A percentile compares a stretch with the other conserved stretches of the same genome.
Conservation (phyloP, 257 asterid genomes). For the Solanum lignicaule region DNA sequence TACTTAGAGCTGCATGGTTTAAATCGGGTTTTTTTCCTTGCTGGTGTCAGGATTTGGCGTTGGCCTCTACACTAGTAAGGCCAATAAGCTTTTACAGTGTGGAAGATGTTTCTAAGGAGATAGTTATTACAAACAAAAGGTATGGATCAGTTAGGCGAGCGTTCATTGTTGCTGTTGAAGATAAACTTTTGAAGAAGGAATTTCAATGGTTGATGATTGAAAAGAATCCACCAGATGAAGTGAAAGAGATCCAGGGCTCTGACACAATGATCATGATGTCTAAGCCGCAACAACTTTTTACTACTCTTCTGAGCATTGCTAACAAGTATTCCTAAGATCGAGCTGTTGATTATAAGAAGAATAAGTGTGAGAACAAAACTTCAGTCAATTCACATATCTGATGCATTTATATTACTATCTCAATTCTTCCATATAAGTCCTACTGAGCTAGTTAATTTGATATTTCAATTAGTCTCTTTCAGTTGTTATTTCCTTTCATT, state of each 20-base stretch:
- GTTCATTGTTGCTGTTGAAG: background rate
- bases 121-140: background rate
- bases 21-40: background rate
- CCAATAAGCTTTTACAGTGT: background rate
- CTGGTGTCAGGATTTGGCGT: slow-evolving; percentile 13
- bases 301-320: background rate
- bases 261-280: slow-evolving; percentile 35
- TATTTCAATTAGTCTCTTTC: too few species aligned
- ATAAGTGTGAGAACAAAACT: too few species aligned
- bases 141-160: slow-evolving; percentile 20
- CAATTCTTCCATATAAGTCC: background rate
- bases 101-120: slow-evolving; percentile 4
- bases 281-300: slow-evolving; percentile 8
- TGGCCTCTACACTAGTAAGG: slow-evolving; percentile 15
- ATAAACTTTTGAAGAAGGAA: background rate
- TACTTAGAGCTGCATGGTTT: background rate
- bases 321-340: too few species aligned
- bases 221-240: slow-evolving; percentile 28
- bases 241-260: slow-evolving; percentile 13
- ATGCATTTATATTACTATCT: background rate
- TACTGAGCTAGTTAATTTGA: background rate
- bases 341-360: too few species aligned
- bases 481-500: background rate
- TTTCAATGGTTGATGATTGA: slow-evolving; percentile 21
- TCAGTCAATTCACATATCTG: too few species aligned